phyloP scores from a whole-genome alignment of 352 stramenopile species.

The Phytophthora ohioensis region DNA sequence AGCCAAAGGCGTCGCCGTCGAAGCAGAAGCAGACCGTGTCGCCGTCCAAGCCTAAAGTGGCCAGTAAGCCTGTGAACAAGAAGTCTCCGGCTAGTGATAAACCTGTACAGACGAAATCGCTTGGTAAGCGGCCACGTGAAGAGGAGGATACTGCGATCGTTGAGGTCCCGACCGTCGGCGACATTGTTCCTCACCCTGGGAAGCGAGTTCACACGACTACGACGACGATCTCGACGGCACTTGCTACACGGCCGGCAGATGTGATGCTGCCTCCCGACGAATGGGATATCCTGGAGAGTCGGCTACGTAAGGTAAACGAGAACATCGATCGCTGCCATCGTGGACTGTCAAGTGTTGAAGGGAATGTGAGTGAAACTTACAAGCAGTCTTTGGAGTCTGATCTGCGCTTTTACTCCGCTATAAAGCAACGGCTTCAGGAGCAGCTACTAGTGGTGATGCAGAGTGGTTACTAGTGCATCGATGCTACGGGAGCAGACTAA shows the following conservation, averaged over 20 bases:
- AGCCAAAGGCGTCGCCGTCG: slow-evolving; percentile 14
- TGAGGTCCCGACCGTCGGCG: slow-evolving; percentile 46
- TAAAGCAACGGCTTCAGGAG: slow-evolving; percentile 80
- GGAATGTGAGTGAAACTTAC: slow-evolving; percentile 60
- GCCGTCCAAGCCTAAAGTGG: slow-evolving; percentile 11
- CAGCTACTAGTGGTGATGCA: slow-evolving; percentile 79
- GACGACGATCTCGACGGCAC: slow-evolving; percentile 57
- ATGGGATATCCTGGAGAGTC: slow-evolving; percentile 70
- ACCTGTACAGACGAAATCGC: slow-evolving; percentile 1
- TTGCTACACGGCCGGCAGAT: slow-evolving; percentile 47
- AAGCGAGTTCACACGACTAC: slow-evolving; percentile 52
- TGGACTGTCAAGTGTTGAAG: slow-evolving; percentile 53
- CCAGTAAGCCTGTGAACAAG: slow-evolving; percentile 7
- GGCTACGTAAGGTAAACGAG: slow-evolving; percentile 74
- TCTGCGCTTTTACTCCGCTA: slow-evolving; percentile 74
- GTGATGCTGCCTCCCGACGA: slow-evolving; percentile 66
- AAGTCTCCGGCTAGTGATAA: slow-evolving; percentile 10
- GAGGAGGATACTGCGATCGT: slow-evolving; percentile 48
- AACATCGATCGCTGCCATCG: slow-evolving; percentile 73
- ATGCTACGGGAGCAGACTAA: slow-evolving; percentile 28
- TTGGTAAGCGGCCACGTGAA: slow-evolving; percentile 49
- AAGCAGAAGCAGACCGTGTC: slow-evolving; percentile 12
- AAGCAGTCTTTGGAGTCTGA: slow-evolving; percentile 69
- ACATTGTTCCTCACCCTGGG: slow-evolving; percentile 56
- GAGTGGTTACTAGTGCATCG: slow-evolving; percentile 52